Conservation (phyloP, 306 rosid species). For the Herpetospermum pedunculosum region DNA sequence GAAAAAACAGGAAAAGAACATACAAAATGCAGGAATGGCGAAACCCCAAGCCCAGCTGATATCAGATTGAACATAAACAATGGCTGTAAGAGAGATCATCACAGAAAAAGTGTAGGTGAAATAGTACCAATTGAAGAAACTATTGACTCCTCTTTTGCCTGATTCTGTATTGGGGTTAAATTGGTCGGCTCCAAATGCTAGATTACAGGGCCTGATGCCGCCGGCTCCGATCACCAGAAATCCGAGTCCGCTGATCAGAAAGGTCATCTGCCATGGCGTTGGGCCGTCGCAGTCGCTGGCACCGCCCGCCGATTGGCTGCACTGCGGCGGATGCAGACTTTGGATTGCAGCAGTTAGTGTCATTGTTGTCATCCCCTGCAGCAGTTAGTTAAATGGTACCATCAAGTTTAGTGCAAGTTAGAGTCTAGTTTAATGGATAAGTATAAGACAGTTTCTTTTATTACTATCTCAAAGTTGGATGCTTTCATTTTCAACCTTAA, state of each 20-base stretch:
- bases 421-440: no score
- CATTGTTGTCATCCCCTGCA: conserved; percentile 49
- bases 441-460: no score
- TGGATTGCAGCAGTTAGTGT: conserved; percentile 54
- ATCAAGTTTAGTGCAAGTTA: no score
- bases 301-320: conserved; percentile 9
- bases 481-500: no score
- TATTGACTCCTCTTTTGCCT: conserved; percentile 57
- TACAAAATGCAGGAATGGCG: conserved; percentile 57
- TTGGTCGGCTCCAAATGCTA: conserved; percentile 90
- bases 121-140: conserved; percentile 86
- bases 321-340: conserved; percentile 58
- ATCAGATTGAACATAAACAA: conserved; percentile 62
- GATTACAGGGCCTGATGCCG: conserved; percentile 69
- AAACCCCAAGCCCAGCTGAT: conserved; percentile 69
- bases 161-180: conserved; percentile 58
- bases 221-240: conserved; percentile 55
- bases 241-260: conserved; percentile 42
- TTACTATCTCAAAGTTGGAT: no score
- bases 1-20: conserved; percentile 40
- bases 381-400: no score
- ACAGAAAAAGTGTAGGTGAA: conserved; percentile 59
- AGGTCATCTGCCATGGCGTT: conserved; percentile 48
- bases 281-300: conserved; percentile 37
- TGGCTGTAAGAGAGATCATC: conserved; percentile 41